phyloP scores from a whole-genome alignment of 2,329 filamentous ascomycete genomes.

The Aspergillus pseudoglaucus region DNA sequence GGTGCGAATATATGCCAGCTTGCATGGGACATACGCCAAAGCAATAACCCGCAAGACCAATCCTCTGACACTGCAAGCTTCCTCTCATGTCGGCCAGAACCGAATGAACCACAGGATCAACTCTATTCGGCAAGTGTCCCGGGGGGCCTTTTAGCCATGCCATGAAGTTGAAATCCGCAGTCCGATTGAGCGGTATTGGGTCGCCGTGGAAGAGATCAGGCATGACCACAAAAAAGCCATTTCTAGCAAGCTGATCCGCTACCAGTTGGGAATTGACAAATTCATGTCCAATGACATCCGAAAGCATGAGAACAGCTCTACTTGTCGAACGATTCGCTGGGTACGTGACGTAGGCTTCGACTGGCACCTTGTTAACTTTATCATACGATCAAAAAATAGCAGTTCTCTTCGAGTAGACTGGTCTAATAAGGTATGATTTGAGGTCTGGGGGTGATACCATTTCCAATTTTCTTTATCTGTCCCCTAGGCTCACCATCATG shows the following conservation, averaged over 20 bases:
- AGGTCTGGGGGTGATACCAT: slow-evolving; percentile 20
- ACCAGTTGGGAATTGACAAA: slow-evolving; percentile 54
- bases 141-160: slow-evolving; percentile 42
- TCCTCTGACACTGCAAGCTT: slow-evolving; percentile 18
- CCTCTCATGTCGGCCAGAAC: slow-evolving; percentile 32
- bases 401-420: too few species aligned
- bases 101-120: slow-evolving; percentile 45
- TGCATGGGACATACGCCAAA: slow-evolving; percentile 33
- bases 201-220: slow-evolving; percentile 65
- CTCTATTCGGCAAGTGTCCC: slow-evolving; percentile 34
- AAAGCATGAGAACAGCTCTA: slow-evolving; percentile 47
- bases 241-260: slow-evolving; percentile 64
- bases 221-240: slow-evolving; percentile 60
- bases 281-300: slow-evolving; percentile 49
- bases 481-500: slow-evolving; percentile 39
- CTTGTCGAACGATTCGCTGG: slow-evolving; percentile 42
- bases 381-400: not conserved
- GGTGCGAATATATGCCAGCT: not conserved
- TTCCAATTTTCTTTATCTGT: slow-evolving; percentile 33
- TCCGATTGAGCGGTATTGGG: slow-evolving; percentile 48
- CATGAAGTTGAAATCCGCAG: slow-evolving; percentile 43
- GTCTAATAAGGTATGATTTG: not conserved
- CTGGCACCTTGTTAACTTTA: slow-evolving; percentile 21
- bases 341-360: slow-evolving; percentile 46
- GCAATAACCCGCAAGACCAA: slow-evolving; percentile 46